Percentiles rank a stretch among this genome's conserved stretches.
Evolutionary conservation across 805 yeast genomes (phyloP).

Genomic region (Schizosaccharomyces octosporus): DNA sequence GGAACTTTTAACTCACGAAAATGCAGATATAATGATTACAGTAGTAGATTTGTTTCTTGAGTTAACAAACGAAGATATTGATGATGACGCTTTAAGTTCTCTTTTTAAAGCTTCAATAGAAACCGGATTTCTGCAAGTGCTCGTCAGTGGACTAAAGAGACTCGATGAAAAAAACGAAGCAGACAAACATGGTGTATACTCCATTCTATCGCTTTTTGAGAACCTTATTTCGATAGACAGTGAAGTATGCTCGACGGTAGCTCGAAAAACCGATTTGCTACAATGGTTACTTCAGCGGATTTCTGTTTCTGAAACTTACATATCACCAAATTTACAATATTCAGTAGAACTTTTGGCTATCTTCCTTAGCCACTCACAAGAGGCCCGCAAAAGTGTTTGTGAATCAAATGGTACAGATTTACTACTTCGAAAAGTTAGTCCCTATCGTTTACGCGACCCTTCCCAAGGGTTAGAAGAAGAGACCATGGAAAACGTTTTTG

Average conservation of each 20-base stretch:
- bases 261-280: constrained; percentile 6
- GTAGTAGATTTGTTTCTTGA: constrained; percentile 8
- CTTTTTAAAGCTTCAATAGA: background rate
- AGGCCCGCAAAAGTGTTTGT: constrained; percentile 1
- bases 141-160: constrained; percentile 5
- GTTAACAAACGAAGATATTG: constrained; percentile 8
- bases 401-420: constrained; percentile 7
- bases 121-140: constrained; percentile 4
- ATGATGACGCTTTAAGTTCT: background rate
- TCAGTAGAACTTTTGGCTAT: constrained; percentile 10
- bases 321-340: constrained; percentile 8
- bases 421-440: constrained; percentile 6
- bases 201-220: constrained; percentile 7
- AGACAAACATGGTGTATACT: constrained; percentile 7
- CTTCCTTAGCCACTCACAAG: constrained; percentile 6
- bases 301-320: constrained; percentile 6
- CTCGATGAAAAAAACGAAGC: constrained; percentile 6
- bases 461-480: constrained; percentile 7
- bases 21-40: constrained; percentile 8
- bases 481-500: constrained; percentile 8
- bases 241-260: background rate
- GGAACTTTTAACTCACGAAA: constrained; percentile 7
- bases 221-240: constrained; percentile 4
- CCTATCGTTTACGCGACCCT: constrained; percentile 6
- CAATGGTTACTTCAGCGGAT: constrained; percentile 8